Percentiles rank a stretch among this genome's conserved stretches.
Evolutionary conservation across 768 basidiomycete species (phyloP).

Genomic region (Pholiota microspora): DNA sequence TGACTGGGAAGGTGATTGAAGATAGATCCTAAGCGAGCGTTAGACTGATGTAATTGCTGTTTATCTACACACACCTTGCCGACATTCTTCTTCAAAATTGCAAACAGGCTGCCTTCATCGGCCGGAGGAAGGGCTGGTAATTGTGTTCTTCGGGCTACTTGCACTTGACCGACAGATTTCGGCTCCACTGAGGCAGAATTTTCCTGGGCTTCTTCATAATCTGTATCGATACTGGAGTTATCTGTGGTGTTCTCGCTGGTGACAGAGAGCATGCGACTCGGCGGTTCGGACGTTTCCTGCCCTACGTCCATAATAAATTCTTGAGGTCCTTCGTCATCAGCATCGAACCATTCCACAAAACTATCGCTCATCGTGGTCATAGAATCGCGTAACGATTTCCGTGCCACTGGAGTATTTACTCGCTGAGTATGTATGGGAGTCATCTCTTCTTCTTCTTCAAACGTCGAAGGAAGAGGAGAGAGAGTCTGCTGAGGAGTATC

Average conservation of each 20-base stretch:
- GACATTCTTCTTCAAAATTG: constrained; percentile 84
- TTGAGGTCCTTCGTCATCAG: constrained; percentile 64
- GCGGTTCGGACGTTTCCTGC: constrained; percentile 35
- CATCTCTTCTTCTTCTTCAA: constrained; percentile 45
- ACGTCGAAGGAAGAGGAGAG: constrained; percentile 39
- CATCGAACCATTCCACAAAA: constrained; percentile 75
- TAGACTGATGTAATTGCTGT: background rate
- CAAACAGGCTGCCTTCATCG: constrained; percentile 81
- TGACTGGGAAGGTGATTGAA: constrained; percentile 81
- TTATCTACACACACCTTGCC: constrained; percentile 58
- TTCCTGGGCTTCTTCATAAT: constrained; percentile 38
- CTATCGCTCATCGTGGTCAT: constrained; percentile 52
- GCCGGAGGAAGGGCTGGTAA: constrained; percentile 60
- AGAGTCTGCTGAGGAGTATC: constrained; percentile 29
- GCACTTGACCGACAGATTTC: constrained; percentile 16
- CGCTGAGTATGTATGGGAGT: constrained; percentile 5
- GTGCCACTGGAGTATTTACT: constrained; percentile 24
- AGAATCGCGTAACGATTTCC: constrained; percentile 42
- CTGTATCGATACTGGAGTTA: constrained; percentile 54
- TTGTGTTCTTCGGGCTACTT: constrained; percentile 48
- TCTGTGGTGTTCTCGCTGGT: constrained; percentile 40
- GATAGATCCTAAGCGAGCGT: constrained; percentile 62
- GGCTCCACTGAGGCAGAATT: constrained; percentile 11
- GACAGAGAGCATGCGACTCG: constrained; percentile 37
- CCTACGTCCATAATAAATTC: constrained; percentile 63